Percentiles rank a stretch among this genome's conserved stretches.
Conservation (phyloP, 805 yeast genomes). For the Debaryomyces castellii region DNA sequence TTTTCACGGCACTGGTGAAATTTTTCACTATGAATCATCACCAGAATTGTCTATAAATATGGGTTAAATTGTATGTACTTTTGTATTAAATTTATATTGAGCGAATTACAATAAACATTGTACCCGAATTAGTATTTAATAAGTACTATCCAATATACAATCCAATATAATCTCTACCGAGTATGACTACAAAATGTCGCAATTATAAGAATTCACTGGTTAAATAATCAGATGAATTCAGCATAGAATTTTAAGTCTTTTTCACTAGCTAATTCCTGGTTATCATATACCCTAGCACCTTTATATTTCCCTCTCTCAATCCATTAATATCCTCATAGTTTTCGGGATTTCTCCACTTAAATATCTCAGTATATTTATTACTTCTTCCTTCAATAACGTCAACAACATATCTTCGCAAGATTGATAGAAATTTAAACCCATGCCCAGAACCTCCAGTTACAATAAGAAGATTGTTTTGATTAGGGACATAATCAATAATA, state of each 20-base stretch:
- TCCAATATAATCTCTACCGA: too few species aligned
- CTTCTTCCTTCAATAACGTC: constrained; percentile 27
- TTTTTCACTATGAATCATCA: too few species aligned
- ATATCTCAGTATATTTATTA: not conserved
- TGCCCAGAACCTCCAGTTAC: constrained; percentile 37
- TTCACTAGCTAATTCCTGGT: not conserved
- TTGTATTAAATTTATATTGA: too few species aligned
- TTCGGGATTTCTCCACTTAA: constrained; percentile 13
- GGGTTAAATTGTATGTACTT: too few species aligned
- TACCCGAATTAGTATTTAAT: too few species aligned
- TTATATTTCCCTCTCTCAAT: not conserved
- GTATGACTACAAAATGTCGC: too few species aligned
- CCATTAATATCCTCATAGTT: constrained; percentile 3
- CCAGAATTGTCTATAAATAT: too few species aligned
- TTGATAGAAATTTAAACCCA: constrained; percentile 34
- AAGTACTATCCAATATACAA: too few species aligned
- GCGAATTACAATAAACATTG: too few species aligned
- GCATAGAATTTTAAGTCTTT: not conserved
- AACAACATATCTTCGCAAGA: constrained; percentile 27
- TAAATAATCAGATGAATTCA: too few species aligned
- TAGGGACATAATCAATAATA: constrained; percentile 31
- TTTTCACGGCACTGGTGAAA: too few species aligned
- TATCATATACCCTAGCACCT: not conserved
- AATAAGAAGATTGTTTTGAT: constrained; percentile 23
- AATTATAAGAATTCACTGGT: too few species aligned